A percentile compares a stretch with the other conserved stretches of the same genome.
These are phyloP conservation scores for Coemansia sp. DNA, from an alignment of 192 early-diverging fungal genomes.

Conservation along the genomic window DNA sequence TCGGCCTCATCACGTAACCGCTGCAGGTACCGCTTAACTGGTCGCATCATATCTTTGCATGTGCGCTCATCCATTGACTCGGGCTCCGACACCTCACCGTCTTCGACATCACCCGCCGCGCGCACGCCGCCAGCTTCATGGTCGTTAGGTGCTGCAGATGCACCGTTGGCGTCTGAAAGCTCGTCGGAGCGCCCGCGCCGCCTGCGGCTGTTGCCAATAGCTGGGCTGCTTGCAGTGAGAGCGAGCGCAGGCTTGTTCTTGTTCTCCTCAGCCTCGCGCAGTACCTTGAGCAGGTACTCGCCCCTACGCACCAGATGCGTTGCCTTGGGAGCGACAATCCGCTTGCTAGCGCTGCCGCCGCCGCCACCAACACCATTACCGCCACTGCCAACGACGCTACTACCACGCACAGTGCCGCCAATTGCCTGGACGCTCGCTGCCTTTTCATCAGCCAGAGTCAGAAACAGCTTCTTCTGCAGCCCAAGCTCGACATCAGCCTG, in stretches of 20 bases:
- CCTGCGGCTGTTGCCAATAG: conserved; percentile 24
- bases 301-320: conserved; percentile 83
- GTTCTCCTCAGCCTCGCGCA: conserved; percentile 66
- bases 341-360: conserved; percentile 34
- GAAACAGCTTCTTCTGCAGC: conserved; percentile 83
- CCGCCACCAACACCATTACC: conserved; percentile 14
- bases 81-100: conserved; percentile 43
- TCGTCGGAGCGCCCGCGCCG: conserved; percentile 39
- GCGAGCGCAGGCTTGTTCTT: conserved; percentile 28
- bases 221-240: conserved; percentile 14
- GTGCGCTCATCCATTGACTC: conserved; percentile 60
- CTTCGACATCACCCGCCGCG: conserved; percentile 26
- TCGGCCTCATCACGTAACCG: conserved; percentile 58
- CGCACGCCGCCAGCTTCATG: conserved; percentile 11
- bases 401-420: conserved; percentile 19
- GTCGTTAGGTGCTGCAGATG: conserved; percentile 13
- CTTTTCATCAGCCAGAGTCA: conserved; percentile 57
- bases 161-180: conserved; percentile 34
- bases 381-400: neutral
- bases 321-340: conserved; percentile 70
- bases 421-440: conserved; percentile 43
- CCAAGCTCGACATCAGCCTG: conserved; percentile 77
- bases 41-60: conserved; percentile 67
- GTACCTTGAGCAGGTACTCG: conserved; percentile 85
- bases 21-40: conserved; percentile 62